Evolutionary conservation across 2,329 filamentous ascomycete genomes (phyloP).

Genomic region (Parafenestella ontariensis): DNA sequence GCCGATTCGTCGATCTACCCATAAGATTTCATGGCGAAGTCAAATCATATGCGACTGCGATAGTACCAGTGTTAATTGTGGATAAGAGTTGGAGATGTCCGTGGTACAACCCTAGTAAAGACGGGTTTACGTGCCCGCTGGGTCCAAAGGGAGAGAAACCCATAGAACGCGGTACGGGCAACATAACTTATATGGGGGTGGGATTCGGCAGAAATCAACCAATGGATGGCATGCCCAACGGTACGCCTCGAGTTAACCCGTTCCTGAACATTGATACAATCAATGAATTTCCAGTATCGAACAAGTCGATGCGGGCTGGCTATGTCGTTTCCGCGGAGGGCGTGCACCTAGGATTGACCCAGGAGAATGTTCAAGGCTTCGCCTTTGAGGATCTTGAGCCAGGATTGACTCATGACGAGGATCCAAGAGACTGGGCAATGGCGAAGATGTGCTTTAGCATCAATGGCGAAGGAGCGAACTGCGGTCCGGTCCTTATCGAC

Average conservation of each 20-base stretch:
- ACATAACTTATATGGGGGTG: slow-evolving; percentile 48
- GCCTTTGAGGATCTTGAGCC: slow-evolving; percentile 32
- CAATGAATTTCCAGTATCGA: slow-evolving; percentile 22
- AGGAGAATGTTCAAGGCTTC: slow-evolving; percentile 27
- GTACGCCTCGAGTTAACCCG: slow-evolving; percentile 39
- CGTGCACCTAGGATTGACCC: slow-evolving; percentile 40
- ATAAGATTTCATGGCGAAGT: slow-evolving; percentile 35
- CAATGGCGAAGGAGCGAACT: slow-evolving; percentile 26
- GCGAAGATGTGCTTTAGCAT: slow-evolving; percentile 39
- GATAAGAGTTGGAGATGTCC: slow-evolving; percentile 44
- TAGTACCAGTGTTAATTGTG: slow-evolving; percentile 40
- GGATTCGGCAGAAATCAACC: slow-evolving; percentile 44
- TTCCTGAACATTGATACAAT: slow-evolving; percentile 45
- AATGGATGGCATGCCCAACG: slow-evolving; percentile 39
- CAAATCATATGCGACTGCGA: slow-evolving; percentile 29
- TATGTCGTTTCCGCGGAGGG: slow-evolving; percentile 42
- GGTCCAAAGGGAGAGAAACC: slow-evolving; percentile 37
- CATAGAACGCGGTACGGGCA: slow-evolving; percentile 29
- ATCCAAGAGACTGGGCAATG: slow-evolving; percentile 46
- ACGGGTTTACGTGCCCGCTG: slow-evolving; percentile 36
- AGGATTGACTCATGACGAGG: slow-evolving; percentile 35
- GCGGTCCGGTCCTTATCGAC: slow-evolving; percentile 40
- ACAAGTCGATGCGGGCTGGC: slow-evolving; percentile 24
- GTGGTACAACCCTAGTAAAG: slow-evolving; percentile 42
- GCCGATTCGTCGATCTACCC: slow-evolving; percentile 37